A percentile compares a stretch with the other conserved stretches of the same genome.
These are phyloP conservation scores for Plantago coronopus DNA, from an alignment of 305 asterid species.

Conservation along the genomic window DNA sequence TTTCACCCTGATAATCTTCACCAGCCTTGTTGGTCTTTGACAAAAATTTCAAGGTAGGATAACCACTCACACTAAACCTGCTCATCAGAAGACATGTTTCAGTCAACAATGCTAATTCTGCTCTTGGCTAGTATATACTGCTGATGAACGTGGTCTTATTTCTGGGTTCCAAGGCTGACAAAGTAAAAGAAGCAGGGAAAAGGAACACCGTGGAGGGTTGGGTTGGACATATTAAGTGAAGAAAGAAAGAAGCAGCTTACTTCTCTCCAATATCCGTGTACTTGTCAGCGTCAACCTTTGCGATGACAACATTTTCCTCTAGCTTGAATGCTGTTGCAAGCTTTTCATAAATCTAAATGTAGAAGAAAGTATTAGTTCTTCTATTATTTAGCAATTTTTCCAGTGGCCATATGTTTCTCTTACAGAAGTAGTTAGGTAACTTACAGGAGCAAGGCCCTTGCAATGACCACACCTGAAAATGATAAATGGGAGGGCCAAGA, in stretches of 20 bases:
- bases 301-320: constrained; percentile 80
- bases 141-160: neutral
- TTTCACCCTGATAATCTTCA: constrained; percentile 83
- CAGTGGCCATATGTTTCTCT: neutral
- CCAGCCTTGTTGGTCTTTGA: constrained; percentile 89
- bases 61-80: constrained; percentile 88
- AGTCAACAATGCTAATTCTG: constrained; percentile 3
- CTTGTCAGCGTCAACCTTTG: constrained; percentile 81
- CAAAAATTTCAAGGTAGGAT: constrained; percentile 85
- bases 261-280: constrained; percentile 72
- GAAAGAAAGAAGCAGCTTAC: constrained; percentile 37
- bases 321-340: constrained; percentile 68
- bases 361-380: constrained; percentile 17
- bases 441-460: constrained; percentile 95
- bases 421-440: constrained; percentile 22
- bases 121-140: neutral
- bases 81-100: constrained; percentile 12
- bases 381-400: constrained; percentile 6
- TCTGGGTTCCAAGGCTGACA: neutral
- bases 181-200: constrained; percentile 8
- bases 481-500: constrained; percentile 12
- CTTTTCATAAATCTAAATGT: constrained; percentile 58
- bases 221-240: neutral
- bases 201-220: neutral
- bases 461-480: constrained; percentile 93